A percentile compares a stretch with the other conserved stretches of the same genome.
These are phyloP conservation scores for Globisporangium carolinianum DNA, from an alignment of 352 stramenopile genomes.

Conservation along the genomic window DNA sequence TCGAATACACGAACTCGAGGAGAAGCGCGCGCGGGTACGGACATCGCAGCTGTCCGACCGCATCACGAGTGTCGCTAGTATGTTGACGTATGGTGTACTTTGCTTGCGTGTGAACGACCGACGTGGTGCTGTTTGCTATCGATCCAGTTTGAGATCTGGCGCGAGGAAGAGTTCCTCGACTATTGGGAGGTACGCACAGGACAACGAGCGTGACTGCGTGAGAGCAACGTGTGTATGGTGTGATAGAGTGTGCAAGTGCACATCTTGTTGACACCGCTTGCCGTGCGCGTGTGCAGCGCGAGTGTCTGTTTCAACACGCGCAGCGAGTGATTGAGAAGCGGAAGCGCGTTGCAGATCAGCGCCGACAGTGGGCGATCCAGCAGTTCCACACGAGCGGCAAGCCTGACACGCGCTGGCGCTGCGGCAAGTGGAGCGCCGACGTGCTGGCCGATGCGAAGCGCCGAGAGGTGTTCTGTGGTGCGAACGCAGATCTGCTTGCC, in stretches of 20 bases:
- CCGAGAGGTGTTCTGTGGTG: conserved; percentile 42
- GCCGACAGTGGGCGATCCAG: conserved; percentile 41
- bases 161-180: conserved; percentile 73
- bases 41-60: background rate
- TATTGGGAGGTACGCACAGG: conserved; percentile 58
- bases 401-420: conserved; percentile 43
- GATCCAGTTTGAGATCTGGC: conserved; percentile 57
- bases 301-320: conserved; percentile 45
- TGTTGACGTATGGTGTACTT: too few relatives aligned
- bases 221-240: background rate
- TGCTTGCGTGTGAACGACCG: too few relatives aligned
- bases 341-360: conserved; percentile 39
- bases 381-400: conserved; percentile 54
- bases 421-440: conserved; percentile 32
- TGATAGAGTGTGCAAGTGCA: background rate
- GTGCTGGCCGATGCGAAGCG: conserved; percentile 44
- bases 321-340: conserved; percentile 22
- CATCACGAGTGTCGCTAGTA: too few relatives aligned
- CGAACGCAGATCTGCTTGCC: conserved; percentile 40
- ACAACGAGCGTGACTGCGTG: too few relatives aligned
- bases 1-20: conserved; percentile 31
- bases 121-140: background rate
- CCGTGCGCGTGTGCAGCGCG: conserved; percentile 24
- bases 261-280: too few relatives aligned
- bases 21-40: conserved; percentile 40